Conservation (phyloP, 306 rosid genomes). For the Cyamopsis tetragonoloba region DNA sequence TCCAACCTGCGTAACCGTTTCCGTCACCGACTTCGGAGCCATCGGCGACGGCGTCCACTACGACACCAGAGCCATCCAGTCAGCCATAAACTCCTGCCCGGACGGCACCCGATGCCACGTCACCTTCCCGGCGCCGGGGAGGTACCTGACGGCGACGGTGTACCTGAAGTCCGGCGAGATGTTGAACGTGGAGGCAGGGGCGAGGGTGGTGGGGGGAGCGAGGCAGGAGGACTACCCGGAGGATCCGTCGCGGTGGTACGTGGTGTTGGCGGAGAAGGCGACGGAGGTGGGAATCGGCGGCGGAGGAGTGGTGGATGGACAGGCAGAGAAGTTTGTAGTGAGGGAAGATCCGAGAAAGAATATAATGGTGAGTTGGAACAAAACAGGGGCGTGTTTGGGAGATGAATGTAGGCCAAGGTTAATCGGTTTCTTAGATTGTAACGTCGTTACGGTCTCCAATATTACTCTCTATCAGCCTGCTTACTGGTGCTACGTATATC, state of each 20-base stretch:
- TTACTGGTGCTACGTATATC: slow-evolving; percentile 81
- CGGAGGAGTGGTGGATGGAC: slow-evolving; percentile 56
- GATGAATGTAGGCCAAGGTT: slow-evolving; percentile 75
- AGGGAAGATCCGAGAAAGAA: slow-evolving; percentile 56
- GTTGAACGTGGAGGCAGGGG: slow-evolving; percentile 41
- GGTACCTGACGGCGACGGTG: slow-evolving; percentile 51
- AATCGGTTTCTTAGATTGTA: slow-evolving; percentile 50
- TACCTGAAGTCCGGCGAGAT: slow-evolving; percentile 52
- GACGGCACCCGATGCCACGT: slow-evolving; percentile 29
- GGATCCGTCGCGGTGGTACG: slow-evolving; percentile 48
- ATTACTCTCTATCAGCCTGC: slow-evolving; percentile 51
- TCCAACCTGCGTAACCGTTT: slow-evolving; percentile 3
- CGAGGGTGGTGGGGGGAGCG: slow-evolving; percentile 44
- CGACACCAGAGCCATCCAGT: slow-evolving; percentile 59
- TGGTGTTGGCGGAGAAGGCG: slow-evolving; percentile 57
- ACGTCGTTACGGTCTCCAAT: slow-evolving; percentile 38
- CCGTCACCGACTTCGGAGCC: slow-evolving; percentile 58
- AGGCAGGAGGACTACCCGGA: slow-evolving; percentile 47
- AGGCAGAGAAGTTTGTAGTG: slow-evolving; percentile 47
- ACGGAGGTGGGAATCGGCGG: slow-evolving; percentile 52
- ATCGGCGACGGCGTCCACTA: slow-evolving; percentile 46
- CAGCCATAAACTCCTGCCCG: slow-evolving; percentile 53
- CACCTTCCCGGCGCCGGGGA: slow-evolving; percentile 41
- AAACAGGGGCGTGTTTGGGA: slow-evolving; percentile 56
- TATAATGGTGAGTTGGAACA: slow-evolving; percentile 77